phyloP scores from a whole-genome alignment of 2,329 filamentous ascomycete species.

The Chaetoscypha palmicola region DNA sequence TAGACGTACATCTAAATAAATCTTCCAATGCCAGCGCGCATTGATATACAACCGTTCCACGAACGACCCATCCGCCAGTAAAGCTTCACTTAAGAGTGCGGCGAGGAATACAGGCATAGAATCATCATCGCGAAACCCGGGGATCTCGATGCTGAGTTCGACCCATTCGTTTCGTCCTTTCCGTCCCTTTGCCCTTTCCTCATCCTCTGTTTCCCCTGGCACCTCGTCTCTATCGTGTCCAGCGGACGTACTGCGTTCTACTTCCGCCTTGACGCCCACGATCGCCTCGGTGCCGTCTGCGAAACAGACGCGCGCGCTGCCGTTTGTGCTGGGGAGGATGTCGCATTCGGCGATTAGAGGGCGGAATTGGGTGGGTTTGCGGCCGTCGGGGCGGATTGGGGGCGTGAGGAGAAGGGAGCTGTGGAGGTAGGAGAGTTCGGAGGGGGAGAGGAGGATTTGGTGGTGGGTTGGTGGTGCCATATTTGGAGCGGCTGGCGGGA shows the following conservation, averaged over 20 bases:
- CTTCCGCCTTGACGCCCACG: constrained; percentile 91
- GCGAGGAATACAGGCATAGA: constrained; percentile 78
- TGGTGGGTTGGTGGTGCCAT: constrained; percentile 45
- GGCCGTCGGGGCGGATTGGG: constrained; percentile 84
- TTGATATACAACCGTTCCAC: constrained; percentile 78
- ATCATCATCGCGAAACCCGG: constrained; percentile 86
- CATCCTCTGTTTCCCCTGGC: constrained; percentile 34
- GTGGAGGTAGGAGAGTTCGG: constrained; percentile 94
- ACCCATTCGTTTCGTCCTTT: constrained; percentile 65
- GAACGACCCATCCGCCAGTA: constrained; percentile 66
- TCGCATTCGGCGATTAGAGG: constrained; percentile 85
- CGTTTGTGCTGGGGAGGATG: constrained; percentile 82
- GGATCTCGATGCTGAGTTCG: constrained; percentile 86
- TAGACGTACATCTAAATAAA: constrained; percentile 80
- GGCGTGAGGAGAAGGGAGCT: constrained; percentile 72
- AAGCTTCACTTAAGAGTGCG: constrained; percentile 80
- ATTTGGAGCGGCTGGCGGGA: too few relatives aligned
- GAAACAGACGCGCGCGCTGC: constrained; percentile 88
- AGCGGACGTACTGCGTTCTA: constrained; percentile 58
- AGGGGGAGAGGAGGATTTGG: constrained; percentile 77
- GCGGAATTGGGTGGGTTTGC: constrained; percentile 77
- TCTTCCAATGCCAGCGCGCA: constrained; percentile 85
- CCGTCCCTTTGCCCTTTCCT: constrained; percentile 30
- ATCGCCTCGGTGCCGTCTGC: constrained; percentile 93
- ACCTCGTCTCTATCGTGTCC: constrained; percentile 28